Evolutionary conservation across 2,329 filamentous ascomycete species (phyloP).

Genomic region (Huntiella omanensis): DNA sequence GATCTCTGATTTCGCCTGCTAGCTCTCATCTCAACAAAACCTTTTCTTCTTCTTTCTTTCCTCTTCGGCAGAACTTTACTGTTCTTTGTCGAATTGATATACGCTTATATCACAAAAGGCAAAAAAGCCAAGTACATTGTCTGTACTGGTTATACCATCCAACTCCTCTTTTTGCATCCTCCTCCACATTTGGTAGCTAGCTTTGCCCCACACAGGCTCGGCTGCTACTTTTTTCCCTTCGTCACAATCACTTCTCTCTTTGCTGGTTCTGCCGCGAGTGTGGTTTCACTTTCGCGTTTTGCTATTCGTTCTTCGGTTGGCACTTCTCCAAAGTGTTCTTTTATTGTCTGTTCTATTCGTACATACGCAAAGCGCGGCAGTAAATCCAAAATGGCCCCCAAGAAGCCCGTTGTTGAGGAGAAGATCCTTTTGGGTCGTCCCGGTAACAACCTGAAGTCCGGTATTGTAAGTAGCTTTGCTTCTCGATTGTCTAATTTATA

Average conservation of each 20-base stretch:
- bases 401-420: constrained; percentile 81
- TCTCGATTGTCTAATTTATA: background rate
- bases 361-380: constrained; percentile 35
- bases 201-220: constrained; percentile 1
- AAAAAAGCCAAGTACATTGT: background rate
- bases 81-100: constrained; percentile 10
- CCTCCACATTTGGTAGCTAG: background rate
- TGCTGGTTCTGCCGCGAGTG: constrained; percentile 32
- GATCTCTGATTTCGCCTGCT: constrained; percentile 1
- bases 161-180: background rate
- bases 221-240: background rate
- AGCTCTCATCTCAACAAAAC: constrained; percentile 8
- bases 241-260: constrained; percentile 14
- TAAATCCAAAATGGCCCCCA: constrained; percentile 71
- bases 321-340: constrained; percentile 6
- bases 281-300: constrained; percentile 28
- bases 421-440: constrained; percentile 92
- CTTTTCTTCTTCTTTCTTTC: constrained; percentile 3
- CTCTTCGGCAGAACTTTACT: constrained; percentile 11
- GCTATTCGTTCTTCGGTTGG: constrained; percentile 57
- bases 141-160: background rate
- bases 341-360: constrained; percentile 25
- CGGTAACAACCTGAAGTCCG: constrained; percentile 96
- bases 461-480: constrained; percentile 52
- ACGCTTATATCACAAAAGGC: background rate